Base-by-base conservation (phyloP, 1,284 basidiomycete genomes). In the Veloporphyrellus conicus region DNA sequence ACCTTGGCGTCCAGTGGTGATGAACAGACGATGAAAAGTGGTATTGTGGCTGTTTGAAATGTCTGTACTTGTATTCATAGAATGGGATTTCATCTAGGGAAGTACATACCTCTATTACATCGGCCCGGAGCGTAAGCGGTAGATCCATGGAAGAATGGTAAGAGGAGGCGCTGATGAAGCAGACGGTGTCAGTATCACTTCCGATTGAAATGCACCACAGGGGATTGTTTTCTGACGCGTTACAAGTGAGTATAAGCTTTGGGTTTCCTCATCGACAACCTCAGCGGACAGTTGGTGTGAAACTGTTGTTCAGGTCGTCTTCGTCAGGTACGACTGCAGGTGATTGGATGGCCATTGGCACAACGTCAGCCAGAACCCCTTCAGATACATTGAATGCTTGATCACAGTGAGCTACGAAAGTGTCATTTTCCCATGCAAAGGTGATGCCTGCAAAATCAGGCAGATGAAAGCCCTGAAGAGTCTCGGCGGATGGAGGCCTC, bases 251-350 rank as follows among this genome's bases (percentile, higher is more conserved):
- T n/a, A n/a, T n/a, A n/a, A n/a, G n/a, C n/a, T n/a, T n/a, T n/a
- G n/a, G 25, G 51, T 44, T 1, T 54, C 57, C 6, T 67, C 61
- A 12, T 48, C n/a, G 49, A 32, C 42, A 14, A 25, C 25, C 3
- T 48, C 60, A n/a, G 23, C 19, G 20, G 32, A 31, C 40, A 28
- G 28, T 29, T 41, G 34, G 16, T 45, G 23, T 2, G 23, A 41
- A n/a, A 28, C 22, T 15, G 20, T 41, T 15, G 3, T 31, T 23
- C 3, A 36, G 22, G 12, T 20, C 25, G 25, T 36, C 44, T 10
- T 33, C 25, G 2, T 14, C 22, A 45, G 40, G 6, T 18, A 29
- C 10, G 15, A 16, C 11, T 19, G n/a, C 20, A 43, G 27, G 33
- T 32, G 54, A 23, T 19, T 15, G 41, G 6, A 22, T 22, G 10